Conservation (phyloP, 2,329 filamentous ascomycete genomes). For the Blumeria hordei region DNA sequence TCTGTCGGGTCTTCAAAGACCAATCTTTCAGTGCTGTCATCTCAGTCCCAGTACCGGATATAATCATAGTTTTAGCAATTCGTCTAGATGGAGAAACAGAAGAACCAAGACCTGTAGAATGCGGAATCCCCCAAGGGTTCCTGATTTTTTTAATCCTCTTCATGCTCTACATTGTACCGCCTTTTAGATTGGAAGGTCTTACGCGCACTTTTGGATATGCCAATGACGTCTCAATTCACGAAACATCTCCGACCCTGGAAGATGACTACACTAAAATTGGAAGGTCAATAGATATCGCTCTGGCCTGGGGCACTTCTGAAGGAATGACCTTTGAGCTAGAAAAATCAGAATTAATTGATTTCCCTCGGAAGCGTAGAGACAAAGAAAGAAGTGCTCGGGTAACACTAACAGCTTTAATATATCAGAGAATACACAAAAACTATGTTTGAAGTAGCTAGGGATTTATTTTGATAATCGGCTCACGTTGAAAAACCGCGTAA, state of each 20-base stretch:
- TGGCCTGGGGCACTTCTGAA: background rate
- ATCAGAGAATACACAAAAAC: background rate
- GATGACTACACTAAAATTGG: background rate
- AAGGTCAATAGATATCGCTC: background rate
- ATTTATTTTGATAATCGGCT: background rate
- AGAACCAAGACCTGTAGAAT: background rate
- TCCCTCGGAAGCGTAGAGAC: background rate
- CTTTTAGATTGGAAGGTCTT: background rate
- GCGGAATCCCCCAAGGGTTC: background rate
- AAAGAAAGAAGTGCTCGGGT: background rate
- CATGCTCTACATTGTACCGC: background rate
- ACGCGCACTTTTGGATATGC: background rate
- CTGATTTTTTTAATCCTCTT: background rate
- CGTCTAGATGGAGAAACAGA: no score
- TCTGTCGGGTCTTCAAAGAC: no score
- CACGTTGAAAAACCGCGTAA: background rate
- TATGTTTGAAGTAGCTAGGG: background rate
- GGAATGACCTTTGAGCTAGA: background rate
- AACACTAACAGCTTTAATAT: background rate
- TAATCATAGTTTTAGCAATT: no score
- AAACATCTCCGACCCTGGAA: background rate
- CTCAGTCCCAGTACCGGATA: no score
- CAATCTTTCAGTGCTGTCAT: no score
- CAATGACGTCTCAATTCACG: background rate
- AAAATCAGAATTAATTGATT: background rate